Percentiles rank a stretch among this genome's conserved stretches.
These are phyloP conservation scores for Colletotrichum nymphaeae DNA, from an alignment of 2,329 filamentous ascomycete species.

Conservation along the genomic window DNA sequence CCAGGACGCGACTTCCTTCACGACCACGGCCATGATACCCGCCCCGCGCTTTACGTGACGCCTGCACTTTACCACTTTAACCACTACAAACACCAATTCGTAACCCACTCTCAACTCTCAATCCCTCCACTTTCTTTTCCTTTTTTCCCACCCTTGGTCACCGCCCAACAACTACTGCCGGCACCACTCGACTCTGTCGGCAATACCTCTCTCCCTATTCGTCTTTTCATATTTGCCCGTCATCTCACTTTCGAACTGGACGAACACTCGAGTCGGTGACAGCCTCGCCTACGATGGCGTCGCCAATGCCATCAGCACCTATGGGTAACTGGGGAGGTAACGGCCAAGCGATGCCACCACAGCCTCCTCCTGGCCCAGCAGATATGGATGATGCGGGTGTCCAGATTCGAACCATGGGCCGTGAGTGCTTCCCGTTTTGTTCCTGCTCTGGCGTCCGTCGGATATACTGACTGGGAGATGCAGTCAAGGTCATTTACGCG, in stretches of 20 bases:
- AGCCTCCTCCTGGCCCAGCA: constrained; percentile 37
- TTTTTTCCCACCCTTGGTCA: constrained; percentile 21
- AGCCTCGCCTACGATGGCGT: constrained; percentile 50
- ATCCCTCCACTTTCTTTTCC: constrained; percentile 28
- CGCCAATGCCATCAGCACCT: constrained; percentile 48
- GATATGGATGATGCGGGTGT: constrained; percentile 60
- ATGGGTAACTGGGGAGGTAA: constrained; percentile 46
- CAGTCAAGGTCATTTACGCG: constrained; percentile 97
- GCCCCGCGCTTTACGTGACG: constrained; percentile 37
- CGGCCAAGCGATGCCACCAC: constrained; percentile 37
- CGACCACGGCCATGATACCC: constrained; percentile 37
- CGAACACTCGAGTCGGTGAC: constrained; percentile 11
- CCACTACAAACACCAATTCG: constrained; percentile 32
- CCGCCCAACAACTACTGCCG: constrained; percentile 5
- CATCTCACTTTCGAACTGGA: constrained; percentile 15
- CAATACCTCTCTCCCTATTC: neutral
- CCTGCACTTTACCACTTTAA: constrained; percentile 33
- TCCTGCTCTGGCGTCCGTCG: neutral
- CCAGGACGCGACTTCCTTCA: constrained; percentile 32
- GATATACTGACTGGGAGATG: constrained; percentile 22
- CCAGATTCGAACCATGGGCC: constrained; percentile 73
- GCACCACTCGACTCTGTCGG: constrained; percentile 16
- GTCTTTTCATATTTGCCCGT: neutral
- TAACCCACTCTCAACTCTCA: constrained; percentile 18
- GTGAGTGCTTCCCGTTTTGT: constrained; percentile 58